Percentiles rank a stretch among this genome's conserved stretches.
These are phyloP conservation scores for Russula compacta DNA, from an alignment of 768 basidiomycete species.

Conservation along the genomic window DNA sequence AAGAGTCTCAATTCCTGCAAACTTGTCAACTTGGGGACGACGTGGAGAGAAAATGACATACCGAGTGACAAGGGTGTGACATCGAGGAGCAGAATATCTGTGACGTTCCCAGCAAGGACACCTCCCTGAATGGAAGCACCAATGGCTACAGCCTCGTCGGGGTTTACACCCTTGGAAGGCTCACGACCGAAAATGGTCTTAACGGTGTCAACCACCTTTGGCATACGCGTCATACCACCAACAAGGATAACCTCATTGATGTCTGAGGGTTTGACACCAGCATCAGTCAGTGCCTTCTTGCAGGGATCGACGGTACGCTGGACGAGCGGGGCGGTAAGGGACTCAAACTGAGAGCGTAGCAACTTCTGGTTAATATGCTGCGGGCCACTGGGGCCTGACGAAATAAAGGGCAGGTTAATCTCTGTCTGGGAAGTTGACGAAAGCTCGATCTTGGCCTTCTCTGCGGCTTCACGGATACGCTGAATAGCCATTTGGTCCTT, in stretches of 20 bases:
- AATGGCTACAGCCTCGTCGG: conserved; percentile 97
- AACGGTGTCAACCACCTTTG: conserved; percentile 88
- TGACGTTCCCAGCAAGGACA: conserved; percentile 93
- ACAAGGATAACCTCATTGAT: conserved; percentile 97
- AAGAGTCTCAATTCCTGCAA: conserved; percentile 82
- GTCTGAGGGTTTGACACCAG: conserved; percentile 85
- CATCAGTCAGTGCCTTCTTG: conserved; percentile 93
- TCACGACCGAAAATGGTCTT: conserved; percentile 92
- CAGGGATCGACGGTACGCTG: conserved; percentile 90
- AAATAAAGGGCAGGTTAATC: conserved; percentile 97
- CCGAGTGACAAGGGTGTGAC: conserved; percentile 96
- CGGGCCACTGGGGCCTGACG: conserved; percentile 87
- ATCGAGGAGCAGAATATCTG: conserved; percentile 88
- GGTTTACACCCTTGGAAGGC: conserved; percentile 98
- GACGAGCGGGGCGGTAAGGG: conserved; percentile 72
- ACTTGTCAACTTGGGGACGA: not conserved
- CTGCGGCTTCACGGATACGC: conserved; percentile 97
- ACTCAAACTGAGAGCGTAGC: conserved; percentile 83
- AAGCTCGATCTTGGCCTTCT: conserved; percentile 98
- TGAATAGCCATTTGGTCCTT: conserved; percentile 95
- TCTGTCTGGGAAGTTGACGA: conserved; percentile 94
- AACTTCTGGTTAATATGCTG: conserved; percentile 96
- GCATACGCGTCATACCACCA: conserved; percentile 99
- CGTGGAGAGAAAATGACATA: conserved; percentile 28
- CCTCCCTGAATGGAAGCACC: conserved; percentile 98